A percentile compares a stretch with the other conserved stretches of the same genome.
These are phyloP conservation scores for Allium sativum DNA, from an alignment of 106 monocot genomes.

Conservation along the genomic window DNA sequence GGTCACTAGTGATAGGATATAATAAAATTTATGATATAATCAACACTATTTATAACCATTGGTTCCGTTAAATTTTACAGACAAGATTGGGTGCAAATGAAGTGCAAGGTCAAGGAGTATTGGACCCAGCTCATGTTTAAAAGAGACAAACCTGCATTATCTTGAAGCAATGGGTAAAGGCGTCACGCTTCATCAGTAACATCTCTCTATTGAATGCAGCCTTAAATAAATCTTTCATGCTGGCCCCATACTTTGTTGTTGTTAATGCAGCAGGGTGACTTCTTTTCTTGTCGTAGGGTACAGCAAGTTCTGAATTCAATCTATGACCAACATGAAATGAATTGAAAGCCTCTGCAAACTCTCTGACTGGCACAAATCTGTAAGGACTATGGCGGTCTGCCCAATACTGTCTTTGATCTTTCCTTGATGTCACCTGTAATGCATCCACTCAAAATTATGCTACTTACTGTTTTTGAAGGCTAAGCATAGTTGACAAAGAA, in stretches of 20 bases:
- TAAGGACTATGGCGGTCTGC: constrained; percentile 2
- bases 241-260: constrained; percentile 10
- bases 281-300: constrained; percentile 7
- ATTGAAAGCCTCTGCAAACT: constrained; percentile 16
- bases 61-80: too few species aligned
- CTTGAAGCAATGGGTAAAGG: constrained; percentile 10
- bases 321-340: constrained; percentile 12
- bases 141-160: constrained; percentile 2
- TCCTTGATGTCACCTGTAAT: constrained; percentile 11
- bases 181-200: constrained; percentile 9
- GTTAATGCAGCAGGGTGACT: constrained; percentile 13
- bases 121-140: background rate
- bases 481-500: background rate
- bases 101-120: background rate
- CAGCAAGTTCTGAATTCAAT: constrained; percentile 1
- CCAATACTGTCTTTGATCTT: constrained; percentile 23
- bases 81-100: background rate
- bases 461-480: too few species aligned
- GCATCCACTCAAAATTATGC: too few species aligned
- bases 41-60: too few species aligned
- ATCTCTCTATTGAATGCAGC: constrained; percentile 5
- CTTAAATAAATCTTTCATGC: constrained; percentile 8
- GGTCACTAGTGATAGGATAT: too few species aligned
- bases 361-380: constrained; percentile 2
- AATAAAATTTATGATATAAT: too few species aligned